A percentile compares a stretch with the other conserved stretches of the same genome.
These are phyloP conservation scores for Echeveria elegans DNA, from an alignment of 164 flowering plant genomes.

Conservation along the genomic window DNA sequence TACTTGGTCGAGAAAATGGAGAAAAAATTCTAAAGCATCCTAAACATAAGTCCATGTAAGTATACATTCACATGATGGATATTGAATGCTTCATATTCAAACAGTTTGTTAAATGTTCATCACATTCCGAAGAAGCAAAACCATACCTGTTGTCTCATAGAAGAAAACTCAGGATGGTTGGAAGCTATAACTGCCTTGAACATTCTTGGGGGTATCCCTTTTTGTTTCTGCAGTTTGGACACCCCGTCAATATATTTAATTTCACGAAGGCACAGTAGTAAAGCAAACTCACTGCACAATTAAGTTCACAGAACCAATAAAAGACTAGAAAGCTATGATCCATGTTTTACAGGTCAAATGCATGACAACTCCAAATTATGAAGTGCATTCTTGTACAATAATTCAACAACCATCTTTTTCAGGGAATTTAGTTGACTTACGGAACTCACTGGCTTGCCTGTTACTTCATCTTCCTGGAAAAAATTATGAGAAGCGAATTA, in stretches of 20 bases:
- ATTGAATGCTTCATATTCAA: neutral
- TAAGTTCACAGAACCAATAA: neutral
- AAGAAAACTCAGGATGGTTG: constrained; percentile 79
- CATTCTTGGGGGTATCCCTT: constrained; percentile 88
- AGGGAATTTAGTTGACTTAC: constrained; percentile 35
- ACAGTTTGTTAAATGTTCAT: neutral
- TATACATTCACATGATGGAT: neutral
- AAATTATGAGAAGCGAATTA: constrained; percentile 7
- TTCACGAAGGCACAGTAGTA: neutral
- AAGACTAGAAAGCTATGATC: neutral
- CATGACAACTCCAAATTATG: neutral
- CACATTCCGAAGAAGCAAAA: neutral
- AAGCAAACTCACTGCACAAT: neutral
- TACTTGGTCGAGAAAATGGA: constrained; percentile 92
- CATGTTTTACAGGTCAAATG: neutral
- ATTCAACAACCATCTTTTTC: neutral
- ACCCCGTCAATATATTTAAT: constrained; percentile 8
- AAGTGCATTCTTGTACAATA: neutral
- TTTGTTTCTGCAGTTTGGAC: constrained; percentile 54
- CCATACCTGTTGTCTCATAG: constrained; percentile 90
- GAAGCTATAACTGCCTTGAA: constrained; percentile 89
- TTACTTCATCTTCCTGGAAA: constrained; percentile 37
- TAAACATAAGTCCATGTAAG: constrained; percentile 22
- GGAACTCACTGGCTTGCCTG: constrained; percentile 26
- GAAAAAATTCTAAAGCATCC: constrained; percentile 95